Conservation (phyloP, 495 filamentous ascomycete genomes). For the Podospora australis region DNA sequence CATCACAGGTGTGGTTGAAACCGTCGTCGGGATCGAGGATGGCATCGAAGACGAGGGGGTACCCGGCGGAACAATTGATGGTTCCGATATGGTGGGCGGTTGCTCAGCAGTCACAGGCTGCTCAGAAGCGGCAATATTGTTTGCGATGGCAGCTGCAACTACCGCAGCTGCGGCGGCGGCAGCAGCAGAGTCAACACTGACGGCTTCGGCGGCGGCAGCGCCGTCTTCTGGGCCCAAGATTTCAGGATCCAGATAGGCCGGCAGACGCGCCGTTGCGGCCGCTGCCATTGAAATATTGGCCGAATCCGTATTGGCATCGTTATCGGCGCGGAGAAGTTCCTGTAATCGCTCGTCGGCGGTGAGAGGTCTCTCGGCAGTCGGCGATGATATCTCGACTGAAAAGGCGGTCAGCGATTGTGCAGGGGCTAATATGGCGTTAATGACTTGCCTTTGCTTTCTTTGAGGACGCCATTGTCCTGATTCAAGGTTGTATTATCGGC, state of each 20-base stretch:
- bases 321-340: conserved; percentile 24
- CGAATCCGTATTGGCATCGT: conserved; percentile 21
- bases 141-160: conserved; percentile 3
- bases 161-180: conserved; percentile 11
- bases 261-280: conserved; percentile 43
- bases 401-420: conserved; percentile 6
- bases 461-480: conserved; percentile 28
- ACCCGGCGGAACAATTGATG: neutral
- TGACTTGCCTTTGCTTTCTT: conserved; percentile 31
- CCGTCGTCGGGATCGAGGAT: neutral
- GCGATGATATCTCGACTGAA: conserved; percentile 5
- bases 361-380: conserved; percentile 16
- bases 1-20: neutral
- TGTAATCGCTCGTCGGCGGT: conserved; percentile 35
- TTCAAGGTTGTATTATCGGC: conserved; percentile 38
- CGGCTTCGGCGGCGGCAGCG: conserved; percentile 23
- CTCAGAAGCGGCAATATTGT: conserved; percentile 12
- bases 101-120: conserved; percentile 7
- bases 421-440: too few species aligned
- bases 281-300: conserved; percentile 39
- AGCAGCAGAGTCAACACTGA: conserved; percentile 17
- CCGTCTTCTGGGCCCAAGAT: conserved; percentile 32
- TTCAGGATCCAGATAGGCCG: conserved; percentile 44
- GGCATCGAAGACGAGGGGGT: conserved; percentile 7
- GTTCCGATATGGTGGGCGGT: too few species aligned